These are phyloP conservation scores for Sclerotinia minor DNA, from an alignment of 2,329 filamentous ascomycete species.

Conservation along the genomic window DNA sequence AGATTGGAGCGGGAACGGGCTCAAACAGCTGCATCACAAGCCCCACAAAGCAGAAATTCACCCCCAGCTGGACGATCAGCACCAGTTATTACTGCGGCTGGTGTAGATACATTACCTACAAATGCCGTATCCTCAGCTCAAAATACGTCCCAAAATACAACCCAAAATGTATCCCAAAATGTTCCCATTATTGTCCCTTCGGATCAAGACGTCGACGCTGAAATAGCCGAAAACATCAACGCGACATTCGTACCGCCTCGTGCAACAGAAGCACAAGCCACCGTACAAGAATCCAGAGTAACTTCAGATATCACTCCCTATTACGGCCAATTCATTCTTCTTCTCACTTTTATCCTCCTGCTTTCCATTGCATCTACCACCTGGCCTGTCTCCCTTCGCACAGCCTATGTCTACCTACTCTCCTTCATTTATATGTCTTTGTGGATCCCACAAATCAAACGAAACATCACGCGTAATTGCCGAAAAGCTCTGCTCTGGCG, in stretches of 20 bases:
- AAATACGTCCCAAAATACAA: slow-evolving; percentile 16
- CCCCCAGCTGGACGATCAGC: slow-evolving; percentile 27
- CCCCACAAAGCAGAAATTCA: slow-evolving; percentile 34
- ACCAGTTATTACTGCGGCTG: slow-evolving; percentile 37
- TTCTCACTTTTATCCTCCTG: slow-evolving; percentile 57
- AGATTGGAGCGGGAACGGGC: slow-evolving; percentile 45
- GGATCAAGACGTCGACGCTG: slow-evolving; percentile 63
- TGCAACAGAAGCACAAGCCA: slow-evolving; percentile 33
- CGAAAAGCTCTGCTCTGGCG: slow-evolving; percentile 88
- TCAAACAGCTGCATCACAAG: slow-evolving; percentile 35
- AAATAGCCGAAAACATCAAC: slow-evolving; percentile 50
- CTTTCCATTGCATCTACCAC: slow-evolving; percentile 59
- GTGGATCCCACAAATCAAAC: slow-evolving; percentile 88
- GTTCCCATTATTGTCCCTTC: slow-evolving; percentile 60
- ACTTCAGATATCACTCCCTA: slow-evolving; percentile 53
- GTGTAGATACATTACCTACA: slow-evolving; percentile 31
- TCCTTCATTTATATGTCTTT: slow-evolving; percentile 80
- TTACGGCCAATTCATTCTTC: slow-evolving; percentile 57
- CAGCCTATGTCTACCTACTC: slow-evolving; percentile 61
- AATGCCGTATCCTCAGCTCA: slow-evolving; percentile 15
- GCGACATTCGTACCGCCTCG: slow-evolving; percentile 34
- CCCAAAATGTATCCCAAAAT: slow-evolving; percentile 28
- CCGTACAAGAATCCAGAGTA: slow-evolving; percentile 35
- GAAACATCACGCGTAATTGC: slow-evolving; percentile 88
- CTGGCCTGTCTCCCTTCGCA: slow-evolving; percentile 58